Evolutionary conservation across 2,329 filamentous ascomycete species (phyloP).

Genomic region (Malbranchea zuffiana): DNA sequence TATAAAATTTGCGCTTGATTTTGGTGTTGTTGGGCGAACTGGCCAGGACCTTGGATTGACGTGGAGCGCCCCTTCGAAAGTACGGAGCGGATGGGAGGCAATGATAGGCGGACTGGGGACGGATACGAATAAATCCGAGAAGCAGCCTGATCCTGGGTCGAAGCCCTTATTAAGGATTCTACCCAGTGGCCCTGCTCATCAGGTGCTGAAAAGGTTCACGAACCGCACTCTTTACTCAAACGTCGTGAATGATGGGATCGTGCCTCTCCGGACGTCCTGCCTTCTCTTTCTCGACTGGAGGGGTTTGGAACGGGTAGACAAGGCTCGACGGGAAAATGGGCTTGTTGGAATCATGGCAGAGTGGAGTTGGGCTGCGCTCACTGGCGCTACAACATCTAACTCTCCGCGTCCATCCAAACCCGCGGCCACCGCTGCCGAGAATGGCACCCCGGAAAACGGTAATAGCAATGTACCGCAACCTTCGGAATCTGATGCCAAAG

Average conservation of each 20-base stretch:
- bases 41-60: constrained; percentile 90
- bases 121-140: constrained; percentile 44
- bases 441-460: constrained; percentile 6
- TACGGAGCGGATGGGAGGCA: constrained; percentile 76
- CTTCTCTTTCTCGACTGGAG: constrained; percentile 96
- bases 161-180: constrained; percentile 83
- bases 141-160: constrained; percentile 58
- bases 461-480: constrained; percentile 3
- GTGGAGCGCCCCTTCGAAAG: constrained; percentile 80
- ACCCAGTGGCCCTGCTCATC: constrained; percentile 82
- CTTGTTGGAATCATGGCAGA: constrained; percentile 85
- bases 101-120: constrained; percentile 71
- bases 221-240: constrained; percentile 93
- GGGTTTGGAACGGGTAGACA: constrained; percentile 83
- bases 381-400: constrained; percentile 51
- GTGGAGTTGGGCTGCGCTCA: constrained; percentile 91
- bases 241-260: constrained; percentile 94
- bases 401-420: constrained; percentile 29
- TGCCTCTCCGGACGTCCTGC: constrained; percentile 87
- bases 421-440: constrained; percentile 4
- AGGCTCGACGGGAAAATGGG: constrained; percentile 82
- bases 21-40: constrained; percentile 89
- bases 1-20: constrained; percentile 91
- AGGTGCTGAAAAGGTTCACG: constrained; percentile 73
- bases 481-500: constrained; percentile 1